phyloP scores from a whole-genome alignment of 73 alveolate species.

The Tetrahymena thermophila region DNA sequence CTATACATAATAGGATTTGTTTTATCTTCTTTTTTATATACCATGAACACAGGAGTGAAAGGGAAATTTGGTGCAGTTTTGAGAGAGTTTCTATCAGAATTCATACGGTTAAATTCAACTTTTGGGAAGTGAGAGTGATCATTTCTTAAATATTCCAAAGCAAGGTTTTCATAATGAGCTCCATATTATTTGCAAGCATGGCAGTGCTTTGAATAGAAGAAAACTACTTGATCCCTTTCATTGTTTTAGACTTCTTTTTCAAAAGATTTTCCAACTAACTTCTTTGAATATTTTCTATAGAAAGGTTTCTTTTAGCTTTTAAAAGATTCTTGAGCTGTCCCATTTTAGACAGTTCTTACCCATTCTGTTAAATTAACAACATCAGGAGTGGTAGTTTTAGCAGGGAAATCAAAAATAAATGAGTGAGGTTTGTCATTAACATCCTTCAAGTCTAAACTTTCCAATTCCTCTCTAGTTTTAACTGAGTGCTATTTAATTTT shows the following conservation, averaged over 20 bases:
- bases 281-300: slow-evolving; percentile 16
- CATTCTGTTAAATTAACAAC: slow-evolving; percentile 1
- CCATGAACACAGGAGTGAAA: slow-evolving; percentile 36
- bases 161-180: slow-evolving; percentile 14
- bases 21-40: slow-evolving; percentile 21
- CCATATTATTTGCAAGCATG: slow-evolving; percentile 42
- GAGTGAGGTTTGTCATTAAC: slow-evolving; percentile 27
- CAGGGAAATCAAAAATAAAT: slow-evolving; percentile 9
- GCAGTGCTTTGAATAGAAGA: slow-evolving; percentile 32
- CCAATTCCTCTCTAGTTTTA: not conserved
- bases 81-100: slow-evolving; percentile 14
- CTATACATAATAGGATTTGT: slow-evolving; percentile 13
- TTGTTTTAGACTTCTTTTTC: slow-evolving; percentile 4
- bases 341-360: slow-evolving; percentile 13
- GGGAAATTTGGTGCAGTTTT: slow-evolving; percentile 12
- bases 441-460: slow-evolving; percentile 1
- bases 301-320: slow-evolving; percentile 8
- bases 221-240: slow-evolving; percentile 18
- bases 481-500: slow-evolving; percentile 20
- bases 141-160: slow-evolving; percentile 18
- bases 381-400: not conserved
- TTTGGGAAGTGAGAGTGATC: not conserved
- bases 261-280: slow-evolving; percentile 23
- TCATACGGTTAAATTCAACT: slow-evolving; percentile 15
- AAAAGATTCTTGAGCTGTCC: slow-evolving; percentile 15